Percentiles rank a stretch among this genome's conserved stretches.
Evolutionary conservation across 306 rosid species (phyloP).

Genomic region (Sindora glabra): DNA sequence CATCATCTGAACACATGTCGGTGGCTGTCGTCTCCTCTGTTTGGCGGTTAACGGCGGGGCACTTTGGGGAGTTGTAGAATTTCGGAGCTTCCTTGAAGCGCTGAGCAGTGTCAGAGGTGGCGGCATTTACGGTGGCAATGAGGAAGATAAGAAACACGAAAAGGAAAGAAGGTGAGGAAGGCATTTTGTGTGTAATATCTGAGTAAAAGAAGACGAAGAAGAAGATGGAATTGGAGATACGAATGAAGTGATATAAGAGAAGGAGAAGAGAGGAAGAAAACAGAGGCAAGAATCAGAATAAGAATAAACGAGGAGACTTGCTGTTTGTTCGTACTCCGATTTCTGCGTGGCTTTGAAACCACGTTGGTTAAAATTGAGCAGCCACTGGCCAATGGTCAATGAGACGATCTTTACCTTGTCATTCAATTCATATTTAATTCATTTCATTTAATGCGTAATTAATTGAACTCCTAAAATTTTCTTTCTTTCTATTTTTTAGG

Average conservation of each 20-base stretch:
- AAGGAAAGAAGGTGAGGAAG: not conserved
- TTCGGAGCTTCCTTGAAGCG: conserved; percentile 78
- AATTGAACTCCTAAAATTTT: too few relatives aligned
- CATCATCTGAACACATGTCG: conserved; percentile 21
- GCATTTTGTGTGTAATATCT: not conserved
- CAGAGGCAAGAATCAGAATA: conserved; percentile 4
- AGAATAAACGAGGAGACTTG: too few relatives aligned
- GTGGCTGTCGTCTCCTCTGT: not conserved
- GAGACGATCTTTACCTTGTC: conserved; percentile 8
- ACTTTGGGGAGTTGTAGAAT: conserved; percentile 66
- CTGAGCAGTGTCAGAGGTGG: not conserved
- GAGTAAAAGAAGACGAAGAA: not conserved
- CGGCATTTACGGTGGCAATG: not conserved
- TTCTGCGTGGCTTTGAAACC: conserved; percentile 33
- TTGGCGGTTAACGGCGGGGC: conserved; percentile 20
- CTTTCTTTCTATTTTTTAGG: too few relatives aligned
- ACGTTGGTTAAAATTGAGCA: conserved; percentile 21
- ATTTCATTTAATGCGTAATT: too few relatives aligned
- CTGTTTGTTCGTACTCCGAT: too few relatives aligned
- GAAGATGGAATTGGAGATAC: not conserved
- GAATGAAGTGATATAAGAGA: too few relatives aligned
- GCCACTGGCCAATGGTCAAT: not conserved
- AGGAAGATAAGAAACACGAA: not conserved
- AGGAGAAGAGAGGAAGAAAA: not conserved
- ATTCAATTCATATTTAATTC: too few relatives aligned